Base-by-base conservation (phyloP, 805 yeast genomes). In the Sugiyamaella smithiae region DNA sequence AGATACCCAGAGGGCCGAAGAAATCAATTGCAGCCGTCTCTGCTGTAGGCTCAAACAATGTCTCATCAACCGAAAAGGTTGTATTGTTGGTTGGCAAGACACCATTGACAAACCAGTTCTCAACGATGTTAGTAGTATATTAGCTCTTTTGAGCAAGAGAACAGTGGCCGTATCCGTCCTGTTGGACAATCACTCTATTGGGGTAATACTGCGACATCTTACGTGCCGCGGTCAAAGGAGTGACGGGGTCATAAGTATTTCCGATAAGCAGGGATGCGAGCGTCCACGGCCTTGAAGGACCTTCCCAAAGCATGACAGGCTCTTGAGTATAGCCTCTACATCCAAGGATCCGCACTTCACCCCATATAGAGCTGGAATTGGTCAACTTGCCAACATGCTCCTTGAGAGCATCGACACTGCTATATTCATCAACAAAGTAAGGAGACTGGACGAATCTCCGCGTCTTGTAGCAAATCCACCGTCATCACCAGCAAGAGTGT, bases 161-260 rank as follows among this genome's bases (percentile, higher is more conserved):
- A 46, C 57, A 46, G 46, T 57, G 59, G 32, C 59, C 60, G 23
- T 50, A 51, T 16, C 60, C 61, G 9, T 29, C 53, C 12, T 57
- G 53, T 4, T 50, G 49, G 9, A 55, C 45, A 23, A 55, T 54
- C 4, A 52, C 52, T 1, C 57, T 49, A 31, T 47, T 38, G 11
- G 53, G 45, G 45, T 54, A 57, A 6, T 11, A 40, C 2, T 32
- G 24, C 3, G 59, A 35, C 48, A 57, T 49, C 25, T 38, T 40
- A 7, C 52, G 50, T 3, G 60, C 60, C 12, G 48, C 52, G 4
- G 33, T n/a, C n/a, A 56, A 48, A 9, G 61, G 60, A 2, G 60
- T 55, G n/a, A 55, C 58, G 3, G 60, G 60, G 41, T 26, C 29
- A 26, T 26, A 26, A 16, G 55, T 56, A 28, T 54, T 56, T n/a